A percentile compares a stretch with the other conserved stretches of the same genome.
These are phyloP conservation scores for Hsuehochloa calcarea DNA, from an alignment of 176 grass and related monocot species.

Conservation along the genomic window DNA sequence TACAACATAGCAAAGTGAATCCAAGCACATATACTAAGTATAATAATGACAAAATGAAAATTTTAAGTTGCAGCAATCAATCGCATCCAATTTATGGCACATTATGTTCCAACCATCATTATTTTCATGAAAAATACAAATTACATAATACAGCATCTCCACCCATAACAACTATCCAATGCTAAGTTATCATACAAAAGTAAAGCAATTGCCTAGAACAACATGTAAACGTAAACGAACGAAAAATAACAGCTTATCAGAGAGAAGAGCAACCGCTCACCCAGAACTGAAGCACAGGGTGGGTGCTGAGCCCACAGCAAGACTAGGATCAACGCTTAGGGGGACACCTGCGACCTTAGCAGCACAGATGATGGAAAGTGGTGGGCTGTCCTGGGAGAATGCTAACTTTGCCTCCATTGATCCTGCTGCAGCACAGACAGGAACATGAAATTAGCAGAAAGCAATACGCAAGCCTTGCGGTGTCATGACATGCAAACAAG, in stretches of 20 bases:
- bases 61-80: neutral
- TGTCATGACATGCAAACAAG: neutral
- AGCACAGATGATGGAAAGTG: conserved; percentile 63
- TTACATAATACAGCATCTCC: neutral
- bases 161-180: neutral
- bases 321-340: conserved; percentile 49
- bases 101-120: neutral
- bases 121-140: neutral
- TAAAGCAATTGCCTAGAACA: neutral
- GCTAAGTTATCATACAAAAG: neutral
- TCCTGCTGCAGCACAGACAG: neutral
- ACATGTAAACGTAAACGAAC: neutral
- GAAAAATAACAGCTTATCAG: neutral
- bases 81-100: neutral
- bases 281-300: conserved; percentile 53
- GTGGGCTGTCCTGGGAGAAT: conserved; percentile 56
- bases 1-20: neutral
- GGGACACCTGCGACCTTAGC: conserved; percentile 55
- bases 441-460: neutral
- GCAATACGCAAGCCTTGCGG: neutral
- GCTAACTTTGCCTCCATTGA: conserved; percentile 56
- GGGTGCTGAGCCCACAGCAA: conserved; percentile 48
- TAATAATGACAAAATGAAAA: neutral
- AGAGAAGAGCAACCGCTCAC: conserved; percentile 16
- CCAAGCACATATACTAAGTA: neutral